Evolutionary conservation across 75 land plant species (phyloP).

Genomic region (Pinus albicaulis): DNA sequence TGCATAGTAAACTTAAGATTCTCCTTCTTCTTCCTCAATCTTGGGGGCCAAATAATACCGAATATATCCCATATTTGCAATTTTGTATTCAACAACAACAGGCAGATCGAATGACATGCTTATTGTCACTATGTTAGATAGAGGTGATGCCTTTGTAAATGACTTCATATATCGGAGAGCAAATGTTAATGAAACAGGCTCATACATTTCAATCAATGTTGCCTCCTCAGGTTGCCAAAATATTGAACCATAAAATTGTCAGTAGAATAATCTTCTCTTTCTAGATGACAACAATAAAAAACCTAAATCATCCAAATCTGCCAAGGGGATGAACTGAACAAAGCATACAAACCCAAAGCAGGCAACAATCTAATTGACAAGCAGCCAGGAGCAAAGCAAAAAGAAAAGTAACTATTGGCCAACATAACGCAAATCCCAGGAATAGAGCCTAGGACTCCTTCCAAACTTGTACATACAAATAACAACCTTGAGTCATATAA

Average conservation of each 20-base stretch:
- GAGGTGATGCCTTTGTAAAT: constrained; percentile 48
- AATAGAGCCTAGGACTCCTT: too few relatives aligned
- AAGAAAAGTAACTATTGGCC: too few relatives aligned
- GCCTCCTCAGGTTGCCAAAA: constrained; percentile 38
- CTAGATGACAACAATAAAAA: neutral
- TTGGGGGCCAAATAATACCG: constrained; percentile 47
- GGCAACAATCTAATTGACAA: too few relatives aligned
- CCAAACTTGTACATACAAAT: too few relatives aligned
- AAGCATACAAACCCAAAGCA: neutral
- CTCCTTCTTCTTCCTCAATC: constrained; percentile 48
- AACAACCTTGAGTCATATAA: too few relatives aligned
- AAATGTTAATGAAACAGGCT: constrained; percentile 50
- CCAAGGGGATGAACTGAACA: neutral
- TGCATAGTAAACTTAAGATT: constrained; percentile 1
- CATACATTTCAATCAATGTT: constrained; percentile 40
- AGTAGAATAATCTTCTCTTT: neutral
- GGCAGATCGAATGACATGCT: constrained; percentile 48
- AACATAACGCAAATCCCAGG: too few relatives aligned
- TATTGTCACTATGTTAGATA: constrained; percentile 44
- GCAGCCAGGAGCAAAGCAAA: too few relatives aligned
- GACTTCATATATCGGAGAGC: constrained; percentile 48
- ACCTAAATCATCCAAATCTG: neutral
- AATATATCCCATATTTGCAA: constrained; percentile 48
- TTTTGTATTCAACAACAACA: constrained; percentile 52
- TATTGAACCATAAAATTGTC: neutral